Evolutionary conservation across 164 flowering plant genomes (phyloP).

Genomic region (Kingdonia uniflora): DNA sequence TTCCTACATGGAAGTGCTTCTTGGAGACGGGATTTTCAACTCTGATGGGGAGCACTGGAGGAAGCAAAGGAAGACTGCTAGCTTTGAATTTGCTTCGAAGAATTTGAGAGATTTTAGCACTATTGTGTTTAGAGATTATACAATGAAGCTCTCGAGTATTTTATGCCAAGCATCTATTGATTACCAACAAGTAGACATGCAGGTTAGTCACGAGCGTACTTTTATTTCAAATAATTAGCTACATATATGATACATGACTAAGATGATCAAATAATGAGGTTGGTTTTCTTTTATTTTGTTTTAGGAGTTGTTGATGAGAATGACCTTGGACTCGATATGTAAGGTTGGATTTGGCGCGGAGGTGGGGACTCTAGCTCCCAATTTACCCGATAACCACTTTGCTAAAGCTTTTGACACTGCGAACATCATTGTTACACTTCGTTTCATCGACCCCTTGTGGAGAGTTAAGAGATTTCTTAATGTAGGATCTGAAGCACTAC

Average conservation of each 20-base stretch:
- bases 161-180: slow-evolving; percentile 37
- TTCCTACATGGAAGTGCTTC: slow-evolving; percentile 91
- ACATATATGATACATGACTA: too few species aligned
- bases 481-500: slow-evolving; percentile 76
- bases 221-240: too few species aligned
- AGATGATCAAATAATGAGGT: too few species aligned
- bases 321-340: slow-evolving; percentile 93
- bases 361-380: slow-evolving; percentile 68
- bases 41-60: slow-evolving; percentile 93
- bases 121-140: slow-evolving; percentile 67
- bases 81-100: slow-evolving; percentile 94
- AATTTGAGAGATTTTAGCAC: slow-evolving; percentile 90
- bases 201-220: slow-evolving; percentile 29
- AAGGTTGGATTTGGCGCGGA: slow-evolving; percentile 97
- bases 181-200: slow-evolving; percentile 63
- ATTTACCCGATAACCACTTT: slow-evolving; percentile 59
- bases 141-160: slow-evolving; percentile 62
- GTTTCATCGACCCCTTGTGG: slow-evolving; percentile 89
- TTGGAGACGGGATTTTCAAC: slow-evolving; percentile 91
- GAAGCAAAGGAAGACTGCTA: slow-evolving; percentile 82
- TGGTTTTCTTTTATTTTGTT: too few species aligned
- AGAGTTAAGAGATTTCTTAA: slow-evolving; percentile 58
- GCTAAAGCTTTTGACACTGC: slow-evolving; percentile 83
- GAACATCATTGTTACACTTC: slow-evolving; percentile 62
- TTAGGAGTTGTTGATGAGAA: slow-evolving; percentile 85